Percentiles rank a stretch among this genome's conserved stretches.
Conservation (phyloP, 192 early-diverging fungal species). For the Coemansia reversa region DNA sequence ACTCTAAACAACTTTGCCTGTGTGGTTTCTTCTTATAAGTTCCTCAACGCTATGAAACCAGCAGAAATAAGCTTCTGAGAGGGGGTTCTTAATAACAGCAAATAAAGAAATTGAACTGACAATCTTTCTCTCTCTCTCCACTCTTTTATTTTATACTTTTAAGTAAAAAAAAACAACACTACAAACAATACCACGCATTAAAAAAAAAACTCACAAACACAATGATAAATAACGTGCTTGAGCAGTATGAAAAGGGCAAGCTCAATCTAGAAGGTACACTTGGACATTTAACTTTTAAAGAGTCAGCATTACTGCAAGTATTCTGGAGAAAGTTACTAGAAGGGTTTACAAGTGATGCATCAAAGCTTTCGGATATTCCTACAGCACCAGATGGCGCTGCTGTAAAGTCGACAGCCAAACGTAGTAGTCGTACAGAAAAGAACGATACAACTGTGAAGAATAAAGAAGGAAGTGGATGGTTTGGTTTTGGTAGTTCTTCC, state of each 20-base stretch:
- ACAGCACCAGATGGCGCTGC: constrained; percentile 3
- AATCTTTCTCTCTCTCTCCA: too few relatives aligned
- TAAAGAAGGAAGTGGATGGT: constrained; percentile 14
- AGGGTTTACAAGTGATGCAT: constrained; percentile 18
- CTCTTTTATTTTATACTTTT: too few relatives aligned
- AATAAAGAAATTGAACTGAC: too few relatives aligned
- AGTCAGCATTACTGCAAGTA: constrained; percentile 48
- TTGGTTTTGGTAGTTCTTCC: constrained; percentile 34
- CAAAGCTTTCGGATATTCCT: constrained; percentile 13
- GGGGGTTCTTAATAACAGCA: too few relatives aligned
- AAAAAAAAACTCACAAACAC: not conserved
- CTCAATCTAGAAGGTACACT: constrained; percentile 49
- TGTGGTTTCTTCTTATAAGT: too few relatives aligned
- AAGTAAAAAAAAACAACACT: too few relatives aligned
- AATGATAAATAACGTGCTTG: constrained; percentile 38
- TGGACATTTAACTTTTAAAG: constrained; percentile 51
- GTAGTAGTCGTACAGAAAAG: constrained; percentile 17
- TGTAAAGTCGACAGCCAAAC: constrained; percentile 8
- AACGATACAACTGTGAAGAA: not conserved
- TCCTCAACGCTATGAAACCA: too few relatives aligned
- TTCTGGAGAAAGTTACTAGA: constrained; percentile 57
- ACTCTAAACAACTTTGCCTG: not conserved
- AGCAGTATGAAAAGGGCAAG: constrained; percentile 47
- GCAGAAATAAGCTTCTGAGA: not conserved
- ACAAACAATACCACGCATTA: not conserved